Evolutionary conservation across 371 early-diverging fungal species (phyloP), one percentile per base, ranked within the genome.

Genomic region (Saksenaea vasiformis): DNA sequence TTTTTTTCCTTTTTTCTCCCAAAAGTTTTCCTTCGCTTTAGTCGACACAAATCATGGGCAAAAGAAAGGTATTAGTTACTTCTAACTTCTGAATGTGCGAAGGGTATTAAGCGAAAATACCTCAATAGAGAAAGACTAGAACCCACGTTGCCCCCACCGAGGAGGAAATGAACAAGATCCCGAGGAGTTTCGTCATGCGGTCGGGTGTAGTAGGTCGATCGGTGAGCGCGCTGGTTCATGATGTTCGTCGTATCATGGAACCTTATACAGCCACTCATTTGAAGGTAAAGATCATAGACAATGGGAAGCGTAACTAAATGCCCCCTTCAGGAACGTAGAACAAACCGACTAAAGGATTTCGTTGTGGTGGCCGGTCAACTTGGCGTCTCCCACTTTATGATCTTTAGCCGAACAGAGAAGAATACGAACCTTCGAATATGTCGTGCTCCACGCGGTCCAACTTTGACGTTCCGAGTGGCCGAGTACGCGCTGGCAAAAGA

Each of bases 271-370:
- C 76, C 35, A 76, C 68, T 22, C 76, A 76, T 62, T 62, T 76
- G 22, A 67, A 57, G 65, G 75, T 74, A 74, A 68, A 31, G 27
- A 27, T 28, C 39, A 14, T 22, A 3, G 0, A 37, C 26, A 34
- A 56, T 26, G 4, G 24, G 27, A 22, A 47, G 8, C 28, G 47
- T 57, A 10, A 36, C 24, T 60, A 43, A 51, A 41, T 7, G 60
- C 15, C 10, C n/a, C 44, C 1, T 27, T 59, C 65, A 86, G 87
- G 98, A 97, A 79, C 89, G 96, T 56, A 87, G 90, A 79, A 87
- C 85, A 59, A 98, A 98, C 83, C 91, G 91, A 67, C 80, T 98
- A 57, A 91, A 93, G 64, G 99, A 98, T 84, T 98, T 95, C 73
- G 88, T 96, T 10, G 77, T 83, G 43, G 91, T 98, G 14, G 92